Percentiles rank a stretch among this genome's conserved stretches.
phyloP scores from a whole-genome alignment of 306 rosid species.

The Nissolia schottii region DNA sequence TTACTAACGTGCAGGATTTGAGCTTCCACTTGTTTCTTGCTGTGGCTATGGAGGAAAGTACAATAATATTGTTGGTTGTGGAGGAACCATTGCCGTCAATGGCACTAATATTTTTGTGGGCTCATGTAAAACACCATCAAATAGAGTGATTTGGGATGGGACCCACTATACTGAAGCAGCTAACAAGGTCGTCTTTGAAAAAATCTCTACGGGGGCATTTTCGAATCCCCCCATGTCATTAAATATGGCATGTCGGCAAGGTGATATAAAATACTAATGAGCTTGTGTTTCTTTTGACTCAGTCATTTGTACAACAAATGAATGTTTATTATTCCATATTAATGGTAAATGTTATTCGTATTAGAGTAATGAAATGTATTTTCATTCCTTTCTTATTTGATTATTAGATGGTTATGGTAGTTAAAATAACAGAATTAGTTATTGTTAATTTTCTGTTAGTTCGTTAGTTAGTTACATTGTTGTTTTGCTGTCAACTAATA shows the following conservation, averaged over 20 bases:
- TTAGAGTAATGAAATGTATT: no score
- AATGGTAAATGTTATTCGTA: no score
- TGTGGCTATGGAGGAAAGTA: slow-evolving; percentile 61
- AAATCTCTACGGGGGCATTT: slow-evolving; percentile 44
- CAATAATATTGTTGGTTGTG: slow-evolving; percentile 26
- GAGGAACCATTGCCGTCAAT: slow-evolving; percentile 15
- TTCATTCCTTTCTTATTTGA: no score
- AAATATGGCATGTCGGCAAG: slow-evolving; percentile 34
- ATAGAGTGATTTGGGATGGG: slow-evolving; percentile 51
- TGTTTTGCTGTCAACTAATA: no score
- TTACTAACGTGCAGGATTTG: slow-evolving; percentile 40
- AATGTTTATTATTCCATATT: no score
- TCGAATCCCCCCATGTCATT: slow-evolving; percentile 36
- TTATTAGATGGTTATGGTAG: no score
- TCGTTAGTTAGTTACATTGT: no score
- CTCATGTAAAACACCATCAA: slow-evolving; percentile 29
- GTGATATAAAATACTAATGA: background rate
- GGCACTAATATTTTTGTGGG: slow-evolving; percentile 37
- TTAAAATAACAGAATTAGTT: no score
- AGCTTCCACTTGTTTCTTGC: slow-evolving; percentile 40
- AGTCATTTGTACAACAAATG: no score
- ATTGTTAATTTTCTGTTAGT: no score
- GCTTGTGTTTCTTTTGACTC: background rate
- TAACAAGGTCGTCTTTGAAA: slow-evolving; percentile 23
- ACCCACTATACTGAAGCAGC: slow-evolving; percentile 55